phyloP scores from a whole-genome alignment of 257 asterid genomes.

The Phtheirospermum japonicum region DNA sequence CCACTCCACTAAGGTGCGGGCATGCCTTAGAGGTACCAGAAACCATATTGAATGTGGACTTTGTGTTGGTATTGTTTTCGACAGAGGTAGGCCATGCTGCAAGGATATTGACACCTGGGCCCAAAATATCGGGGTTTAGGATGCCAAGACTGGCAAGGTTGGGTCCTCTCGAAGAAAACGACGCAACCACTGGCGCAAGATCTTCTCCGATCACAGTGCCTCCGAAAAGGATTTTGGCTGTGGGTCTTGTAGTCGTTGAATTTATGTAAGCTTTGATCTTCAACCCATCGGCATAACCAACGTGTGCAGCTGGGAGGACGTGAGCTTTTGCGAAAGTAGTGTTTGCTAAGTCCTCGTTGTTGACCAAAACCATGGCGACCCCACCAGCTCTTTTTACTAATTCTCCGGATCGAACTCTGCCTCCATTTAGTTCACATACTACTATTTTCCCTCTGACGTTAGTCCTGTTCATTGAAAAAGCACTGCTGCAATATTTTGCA shows the following conservation, averaged over 20 bases:
- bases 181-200: slow-evolving; percentile 41
- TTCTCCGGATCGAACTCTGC: no score
- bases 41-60: no score
- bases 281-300: slow-evolving; percentile 31
- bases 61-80: no score
- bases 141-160: slow-evolving; percentile 37
- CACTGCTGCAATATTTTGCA: slow-evolving; percentile 32
- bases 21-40: no score
- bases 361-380: background rate
- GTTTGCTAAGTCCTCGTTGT: background rate
- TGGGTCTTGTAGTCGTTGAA: slow-evolving; percentile 26
- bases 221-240: slow-evolving; percentile 33
- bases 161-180: slow-evolving; percentile 56
- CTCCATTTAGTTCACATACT: background rate
- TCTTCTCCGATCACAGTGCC: slow-evolving; percentile 46
- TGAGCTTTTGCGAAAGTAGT: slow-evolving; percentile 1
- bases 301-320: slow-evolving; percentile 33
- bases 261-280: slow-evolving; percentile 28
- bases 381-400: background rate
- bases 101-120: background rate
- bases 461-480: background rate
- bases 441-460: background rate
- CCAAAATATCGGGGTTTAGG: slow-evolving; percentile 55
- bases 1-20: no score
- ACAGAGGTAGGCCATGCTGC: background rate